Conservation (phyloP, 306 rosid species). For the Boehmeria nivea region DNA sequence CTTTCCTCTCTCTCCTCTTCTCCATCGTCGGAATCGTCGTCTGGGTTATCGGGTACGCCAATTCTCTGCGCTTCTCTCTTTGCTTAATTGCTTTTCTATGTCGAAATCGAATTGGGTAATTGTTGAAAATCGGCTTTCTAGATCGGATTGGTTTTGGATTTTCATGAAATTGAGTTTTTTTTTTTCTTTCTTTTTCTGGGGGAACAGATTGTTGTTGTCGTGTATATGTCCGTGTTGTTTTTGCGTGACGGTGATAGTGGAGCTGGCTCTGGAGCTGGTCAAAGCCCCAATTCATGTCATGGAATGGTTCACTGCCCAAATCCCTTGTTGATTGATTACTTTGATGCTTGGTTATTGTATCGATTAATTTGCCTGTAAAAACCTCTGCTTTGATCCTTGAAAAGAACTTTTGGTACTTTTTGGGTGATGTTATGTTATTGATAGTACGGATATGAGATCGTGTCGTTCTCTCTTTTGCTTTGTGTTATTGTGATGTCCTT, state of each 20-base stretch:
- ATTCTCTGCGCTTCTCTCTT: not conserved
- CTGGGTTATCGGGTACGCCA: slow-evolving; percentile 71
- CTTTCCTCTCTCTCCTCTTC: slow-evolving; percentile 58
- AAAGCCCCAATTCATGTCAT: slow-evolving; percentile 87
- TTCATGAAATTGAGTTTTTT: not conserved
- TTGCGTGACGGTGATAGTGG: slow-evolving; percentile 79
- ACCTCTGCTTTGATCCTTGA: too few species aligned
- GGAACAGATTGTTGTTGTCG: slow-evolving; percentile 52
- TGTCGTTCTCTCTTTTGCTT: too few species aligned
- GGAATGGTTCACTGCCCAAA: slow-evolving; percentile 87
- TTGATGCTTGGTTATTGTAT: not conserved
- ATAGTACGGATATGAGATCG: not conserved
- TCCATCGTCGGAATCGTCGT: slow-evolving; percentile 63
- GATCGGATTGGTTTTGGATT: too few species aligned
- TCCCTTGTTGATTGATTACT: slow-evolving; percentile 41
- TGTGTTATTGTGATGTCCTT: too few species aligned
- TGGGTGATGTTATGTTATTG: too few species aligned
- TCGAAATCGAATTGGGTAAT: too few species aligned
- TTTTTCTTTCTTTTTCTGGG: not conserved
- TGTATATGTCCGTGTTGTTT: slow-evolving; percentile 89
- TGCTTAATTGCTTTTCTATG: not conserved
- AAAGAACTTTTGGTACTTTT: too few species aligned
- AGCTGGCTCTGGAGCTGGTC: slow-evolving; percentile 57
- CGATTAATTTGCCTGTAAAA: not conserved
- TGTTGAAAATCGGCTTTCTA: too few species aligned